Percentiles rank a stretch among this genome's conserved stretches.
These are phyloP conservation scores for Acanthamoeba culbertsoni DNA, from an alignment of 208 protist species.

Conservation along the genomic window DNA sequence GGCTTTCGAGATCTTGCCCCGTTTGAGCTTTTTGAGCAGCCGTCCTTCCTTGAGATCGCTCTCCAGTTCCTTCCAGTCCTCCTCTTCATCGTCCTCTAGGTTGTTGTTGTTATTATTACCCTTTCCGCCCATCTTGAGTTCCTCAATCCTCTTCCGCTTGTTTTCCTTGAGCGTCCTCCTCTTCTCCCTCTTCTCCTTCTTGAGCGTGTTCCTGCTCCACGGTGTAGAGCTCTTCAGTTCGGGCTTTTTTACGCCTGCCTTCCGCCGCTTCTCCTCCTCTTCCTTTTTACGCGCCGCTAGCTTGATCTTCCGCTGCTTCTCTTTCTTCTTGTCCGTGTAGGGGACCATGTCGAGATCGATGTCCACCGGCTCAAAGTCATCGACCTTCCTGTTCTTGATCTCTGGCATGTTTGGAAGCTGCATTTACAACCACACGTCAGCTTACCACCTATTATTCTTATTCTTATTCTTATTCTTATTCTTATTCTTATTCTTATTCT, in stretches of 20 bases:
- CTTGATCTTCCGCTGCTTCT: conserved; percentile 57
- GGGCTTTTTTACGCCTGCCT: neutral
- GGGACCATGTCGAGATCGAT: conserved; percentile 67
- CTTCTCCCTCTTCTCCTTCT: conserved; percentile 56
- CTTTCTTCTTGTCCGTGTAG: conserved; percentile 61
- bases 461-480: too few species aligned
- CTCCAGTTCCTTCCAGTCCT: conserved; percentile 37
- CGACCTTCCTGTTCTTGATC: neutral
- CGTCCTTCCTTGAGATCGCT: conserved; percentile 16
- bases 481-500: too few species aligned
- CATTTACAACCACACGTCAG: neutral
- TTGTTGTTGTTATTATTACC: neutral
- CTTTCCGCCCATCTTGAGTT: neutral
- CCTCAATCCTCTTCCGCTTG: conserved; percentile 24
- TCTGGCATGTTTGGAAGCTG: conserved; percentile 12
- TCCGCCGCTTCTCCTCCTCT: conserved; percentile 42
- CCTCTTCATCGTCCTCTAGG: neutral
- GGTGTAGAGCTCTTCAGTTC: neutral
- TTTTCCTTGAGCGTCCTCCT: neutral
- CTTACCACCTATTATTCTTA: too few species aligned
- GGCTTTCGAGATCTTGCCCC: conserved; percentile 34
- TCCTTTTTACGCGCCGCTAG: conserved; percentile 40
- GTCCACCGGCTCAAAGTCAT: neutral
- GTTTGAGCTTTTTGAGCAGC: conserved; percentile 48
- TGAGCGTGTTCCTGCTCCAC: conserved; percentile 36